phyloP scores from a whole-genome alignment of 768 basidiomycete species.

The Suillus fuscotomentosus region DNA sequence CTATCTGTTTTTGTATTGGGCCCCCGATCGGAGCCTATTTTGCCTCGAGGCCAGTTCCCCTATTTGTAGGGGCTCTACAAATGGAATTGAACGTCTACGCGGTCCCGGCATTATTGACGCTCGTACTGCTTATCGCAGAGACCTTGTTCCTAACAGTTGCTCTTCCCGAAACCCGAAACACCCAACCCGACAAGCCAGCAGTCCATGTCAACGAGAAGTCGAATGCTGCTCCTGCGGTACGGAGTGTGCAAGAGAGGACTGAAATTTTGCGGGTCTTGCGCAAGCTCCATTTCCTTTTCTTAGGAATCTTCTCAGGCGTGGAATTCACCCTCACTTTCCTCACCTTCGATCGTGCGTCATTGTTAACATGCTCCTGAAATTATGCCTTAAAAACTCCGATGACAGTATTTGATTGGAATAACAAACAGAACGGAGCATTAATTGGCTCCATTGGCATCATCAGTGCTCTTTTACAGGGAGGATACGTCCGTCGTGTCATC shows the following conservation, averaged over 20 bases:
- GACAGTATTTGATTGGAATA: constrained; percentile 87
- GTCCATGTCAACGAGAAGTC: constrained; percentile 13
- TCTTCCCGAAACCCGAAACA: constrained; percentile 85
- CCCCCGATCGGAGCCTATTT: constrained; percentile 97
- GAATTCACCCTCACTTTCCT: constrained; percentile 97
- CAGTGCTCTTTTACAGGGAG: constrained; percentile 88
- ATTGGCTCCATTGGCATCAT: constrained; percentile 88
- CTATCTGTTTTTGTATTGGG: constrained; percentile 90
- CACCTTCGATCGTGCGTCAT: constrained; percentile 76
- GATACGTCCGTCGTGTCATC: constrained; percentile 85
- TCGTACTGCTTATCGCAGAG: constrained; percentile 75
- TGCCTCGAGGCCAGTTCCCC: constrained; percentile 78
- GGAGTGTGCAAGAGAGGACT: constrained; percentile 49
- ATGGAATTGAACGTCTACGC: constrained; percentile 86
- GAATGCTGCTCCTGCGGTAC: constrained; percentile 14
- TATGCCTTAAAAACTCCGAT: constrained; percentile 2
- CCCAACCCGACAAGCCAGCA: constrained; percentile 18
- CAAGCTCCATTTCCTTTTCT: constrained; percentile 77
- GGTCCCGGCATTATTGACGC: constrained; percentile 80
- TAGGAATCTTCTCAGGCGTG: constrained; percentile 89
- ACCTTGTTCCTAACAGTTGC: constrained; percentile 72
- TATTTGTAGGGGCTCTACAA: constrained; percentile 52
- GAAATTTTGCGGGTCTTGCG: constrained; percentile 57
- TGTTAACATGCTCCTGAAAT: constrained; percentile 2
- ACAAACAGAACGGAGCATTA: constrained; percentile 82